Percentiles rank a stretch among this genome's conserved stretches.
Evolutionary conservation across 805 yeast species (phyloP).

Genomic region (Suhomyces kilbournensis): DNA sequence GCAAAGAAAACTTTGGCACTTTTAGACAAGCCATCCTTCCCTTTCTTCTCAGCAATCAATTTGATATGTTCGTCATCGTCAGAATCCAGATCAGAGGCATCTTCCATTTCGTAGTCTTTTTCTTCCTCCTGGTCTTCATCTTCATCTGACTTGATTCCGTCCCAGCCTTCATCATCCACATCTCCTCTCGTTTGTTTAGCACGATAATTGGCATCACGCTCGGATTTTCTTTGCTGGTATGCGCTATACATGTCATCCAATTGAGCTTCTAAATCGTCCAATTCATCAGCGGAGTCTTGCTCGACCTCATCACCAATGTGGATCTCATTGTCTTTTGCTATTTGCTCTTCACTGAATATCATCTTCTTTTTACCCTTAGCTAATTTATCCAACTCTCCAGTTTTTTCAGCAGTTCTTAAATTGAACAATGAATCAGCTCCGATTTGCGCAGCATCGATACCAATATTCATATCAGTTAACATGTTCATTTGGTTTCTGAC

Average conservation of each 20-base stretch:
- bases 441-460: conserved; percentile 83
- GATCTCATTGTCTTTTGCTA: conserved; percentile 54
- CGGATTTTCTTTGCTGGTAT: conserved; percentile 64
- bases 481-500: conserved; percentile 93
- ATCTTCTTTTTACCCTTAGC: conserved; percentile 72
- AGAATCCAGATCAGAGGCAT: conserved; percentile 44
- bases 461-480: conserved; percentile 89
- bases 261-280: conserved; percentile 74
- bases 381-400: conserved; percentile 73
- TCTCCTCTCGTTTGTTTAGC: conserved; percentile 76
- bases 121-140: conserved; percentile 35
- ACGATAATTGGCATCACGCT: conserved; percentile 63
- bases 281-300: conserved; percentile 46
- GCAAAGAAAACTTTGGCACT: conserved; percentile 40
- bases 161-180: conserved; percentile 74
- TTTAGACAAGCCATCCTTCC: conserved; percentile 31
- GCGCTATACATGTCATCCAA: conserved; percentile 76
- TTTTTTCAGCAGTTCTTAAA: conserved; percentile 78
- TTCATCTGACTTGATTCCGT: conserved; percentile 58
- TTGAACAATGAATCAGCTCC: conserved; percentile 82
- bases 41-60: conserved; percentile 50
- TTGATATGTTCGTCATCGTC: conserved; percentile 72
- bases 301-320: conserved; percentile 41
- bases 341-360: conserved; percentile 57
- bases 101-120: conserved; percentile 45